These are phyloP conservation scores for Eucalyptus coolabah DNA, from an alignment of 345 rosid genomes.

Conservation along the genomic window DNA sequence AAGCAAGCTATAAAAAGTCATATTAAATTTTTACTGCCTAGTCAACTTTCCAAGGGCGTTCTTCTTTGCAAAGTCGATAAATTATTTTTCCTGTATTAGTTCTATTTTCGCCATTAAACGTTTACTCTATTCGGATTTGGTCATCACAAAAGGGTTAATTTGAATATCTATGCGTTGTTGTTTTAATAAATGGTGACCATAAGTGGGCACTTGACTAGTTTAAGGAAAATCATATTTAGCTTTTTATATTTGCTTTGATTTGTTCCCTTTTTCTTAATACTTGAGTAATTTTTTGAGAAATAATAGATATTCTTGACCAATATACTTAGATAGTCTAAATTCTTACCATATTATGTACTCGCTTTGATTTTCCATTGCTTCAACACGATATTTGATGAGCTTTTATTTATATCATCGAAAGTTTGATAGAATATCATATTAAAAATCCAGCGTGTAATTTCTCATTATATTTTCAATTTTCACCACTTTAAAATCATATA, in stretches of 20 bases:
- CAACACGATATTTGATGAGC: fast-evolving
- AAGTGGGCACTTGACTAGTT: not conserved
- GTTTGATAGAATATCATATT: not conserved
- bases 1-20: not conserved
- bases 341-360: not conserved
- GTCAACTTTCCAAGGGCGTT: not conserved
- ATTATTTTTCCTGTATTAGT: not conserved
- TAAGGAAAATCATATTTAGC: not conserved
- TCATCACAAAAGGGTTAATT: not conserved
- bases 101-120: not conserved
- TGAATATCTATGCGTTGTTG: not conserved
- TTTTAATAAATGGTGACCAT: not conserved
- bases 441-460: too few relatives aligned
- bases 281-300: fast-evolving
- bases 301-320: not conserved
- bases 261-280: not conserved
- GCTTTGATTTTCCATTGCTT: not conserved
- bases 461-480: not conserved
- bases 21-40: not conserved
- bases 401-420: not conserved
- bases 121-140: not conserved
- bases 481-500: not conserved
- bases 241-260: not conserved
- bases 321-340: not conserved
- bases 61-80: not conserved